Evolutionary conservation across 2,329 filamentous ascomycete species (phyloP), one percentile per base, ranked within the genome.

Genomic region (Aspergillus sp.): DNA sequence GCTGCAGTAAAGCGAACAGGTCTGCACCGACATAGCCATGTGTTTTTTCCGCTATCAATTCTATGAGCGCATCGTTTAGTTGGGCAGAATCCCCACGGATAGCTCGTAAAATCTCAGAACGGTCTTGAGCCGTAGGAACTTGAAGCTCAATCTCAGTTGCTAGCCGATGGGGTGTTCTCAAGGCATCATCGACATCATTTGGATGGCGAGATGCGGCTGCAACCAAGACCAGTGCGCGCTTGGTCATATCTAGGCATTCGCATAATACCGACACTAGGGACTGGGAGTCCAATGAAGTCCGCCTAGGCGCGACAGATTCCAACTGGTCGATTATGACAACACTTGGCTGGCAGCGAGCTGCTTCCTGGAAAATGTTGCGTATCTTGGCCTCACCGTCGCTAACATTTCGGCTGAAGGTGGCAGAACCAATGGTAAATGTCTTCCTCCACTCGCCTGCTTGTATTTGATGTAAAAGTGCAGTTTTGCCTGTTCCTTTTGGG

Each of bases 1-100:
- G 65, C 42, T 76, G 68, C 42, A 85, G 72, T 0, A 96, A 72
- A 9, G 76, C 77, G n/a, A 73, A 71, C 1, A 96, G 72, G 62
- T 96, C 90, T 1, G 79, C 77, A 4, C 86, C 85, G 30, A 88
- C 94, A 64, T 88, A 96, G 3, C 90, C 91, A 59, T 96, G 89
- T 0, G 90, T 94, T 47, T 81, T 80, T 51, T 86, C 79, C 38
- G 84, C 84, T 39, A 94, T 70, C 12, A 75, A 70, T 3, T 75
- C 68, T 12, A 88, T 68, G 7, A 81, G 70, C 1, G 68, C 67
- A 3, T 83, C 73, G 45, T 66, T 72, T 6, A 71, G 70, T 6
- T 71, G 74, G 3, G 73, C 59, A n/a, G 62, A 70, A 12, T 54
- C 50, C 48, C 61, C 68, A 41, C 68, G 62, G 48, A 86, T 72